These are phyloP conservation scores for Pseudocercospora eumusae DNA, from an alignment of 2,329 filamentous ascomycete genomes.

Conservation along the genomic window DNA sequence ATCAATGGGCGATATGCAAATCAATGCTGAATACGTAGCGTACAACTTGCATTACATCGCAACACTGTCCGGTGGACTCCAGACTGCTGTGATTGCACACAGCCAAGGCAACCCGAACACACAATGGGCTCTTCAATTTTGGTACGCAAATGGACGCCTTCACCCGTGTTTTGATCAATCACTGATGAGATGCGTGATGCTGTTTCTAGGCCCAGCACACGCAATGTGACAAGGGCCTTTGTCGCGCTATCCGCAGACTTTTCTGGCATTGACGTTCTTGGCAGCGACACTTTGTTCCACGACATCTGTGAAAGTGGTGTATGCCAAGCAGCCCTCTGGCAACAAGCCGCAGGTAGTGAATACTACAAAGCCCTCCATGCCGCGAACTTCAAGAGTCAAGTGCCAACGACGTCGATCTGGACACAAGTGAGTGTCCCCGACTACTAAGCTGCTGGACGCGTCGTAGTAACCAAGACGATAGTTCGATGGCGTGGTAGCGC, in stretches of 20 bases:
- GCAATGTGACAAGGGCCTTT: constrained; percentile 31
- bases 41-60: constrained; percentile 37
- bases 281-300: constrained; percentile 26
- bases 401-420: constrained; percentile 38
- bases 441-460: not conserved
- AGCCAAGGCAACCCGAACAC: constrained; percentile 37
- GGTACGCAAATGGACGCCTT: constrained; percentile 14
- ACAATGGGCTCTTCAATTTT: constrained; percentile 39
- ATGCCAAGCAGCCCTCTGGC: constrained; percentile 37
- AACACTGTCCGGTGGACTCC: constrained; percentile 30
- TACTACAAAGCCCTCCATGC: constrained; percentile 35
- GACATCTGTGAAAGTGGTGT: constrained; percentile 32
- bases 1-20: constrained; percentile 39
- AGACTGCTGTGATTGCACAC: constrained; percentile 35
- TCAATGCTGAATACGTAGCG: constrained; percentile 37
- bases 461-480: constrained; percentile 4
- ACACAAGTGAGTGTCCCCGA: constrained; percentile 22
- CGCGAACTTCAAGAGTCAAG: constrained; percentile 29
- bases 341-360: constrained; percentile 35
- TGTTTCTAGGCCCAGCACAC: constrained; percentile 29
- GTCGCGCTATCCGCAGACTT: constrained; percentile 37
- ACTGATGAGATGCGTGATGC: not conserved
- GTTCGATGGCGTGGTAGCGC: constrained; percentile 35
- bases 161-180: not conserved
- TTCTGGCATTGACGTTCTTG: constrained; percentile 32